These are phyloP conservation scores for Exophiala calicioides DNA, from an alignment of 2,329 filamentous ascomycete genomes.

Conservation along the genomic window DNA sequence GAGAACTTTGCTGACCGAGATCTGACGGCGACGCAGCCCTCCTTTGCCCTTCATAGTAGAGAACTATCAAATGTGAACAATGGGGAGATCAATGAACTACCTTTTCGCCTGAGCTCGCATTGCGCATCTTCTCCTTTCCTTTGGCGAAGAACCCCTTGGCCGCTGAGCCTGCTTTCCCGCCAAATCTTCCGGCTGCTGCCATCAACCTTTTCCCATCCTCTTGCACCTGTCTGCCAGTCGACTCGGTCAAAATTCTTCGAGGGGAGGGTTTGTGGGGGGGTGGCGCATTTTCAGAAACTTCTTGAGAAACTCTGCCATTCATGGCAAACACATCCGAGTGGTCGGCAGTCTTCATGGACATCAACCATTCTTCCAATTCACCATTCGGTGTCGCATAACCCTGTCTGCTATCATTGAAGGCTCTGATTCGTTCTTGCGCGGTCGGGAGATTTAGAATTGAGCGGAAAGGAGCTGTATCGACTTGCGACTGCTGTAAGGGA, in stretches of 20 bases:
- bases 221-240: slow-evolving; percentile 61
- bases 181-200: slow-evolving; percentile 73
- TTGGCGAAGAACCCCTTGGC: slow-evolving; percentile 91
- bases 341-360: slow-evolving; percentile 50
- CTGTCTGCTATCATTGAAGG: slow-evolving; percentile 70
- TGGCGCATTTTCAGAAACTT: slow-evolving; percentile 7
- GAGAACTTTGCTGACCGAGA: slow-evolving; percentile 4
- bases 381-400: slow-evolving; percentile 73
- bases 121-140: slow-evolving; percentile 78
- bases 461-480: slow-evolving; percentile 57
- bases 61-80: slow-evolving; percentile 22
- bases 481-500: background rate
- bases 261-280: slow-evolving; percentile 18
- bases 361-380: slow-evolving; percentile 66
- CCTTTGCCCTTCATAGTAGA: slow-evolving; percentile 11
- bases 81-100: slow-evolving; percentile 71
- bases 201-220: slow-evolving; percentile 86
- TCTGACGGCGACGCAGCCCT: slow-evolving; percentile 9
- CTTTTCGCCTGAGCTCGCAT: slow-evolving; percentile 69
- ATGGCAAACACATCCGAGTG: slow-evolving; percentile 48
- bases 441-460: slow-evolving; percentile 74
- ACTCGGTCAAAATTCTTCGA: slow-evolving; percentile 23
- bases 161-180: slow-evolving; percentile 71
- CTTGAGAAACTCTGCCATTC: slow-evolving; percentile 33
- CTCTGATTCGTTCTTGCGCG: slow-evolving; percentile 67